A percentile compares a stretch with the other conserved stretches of the same genome.
phyloP scores from a whole-genome alignment of 345 rosid species.

The Hirschfeldia incana region DNA sequence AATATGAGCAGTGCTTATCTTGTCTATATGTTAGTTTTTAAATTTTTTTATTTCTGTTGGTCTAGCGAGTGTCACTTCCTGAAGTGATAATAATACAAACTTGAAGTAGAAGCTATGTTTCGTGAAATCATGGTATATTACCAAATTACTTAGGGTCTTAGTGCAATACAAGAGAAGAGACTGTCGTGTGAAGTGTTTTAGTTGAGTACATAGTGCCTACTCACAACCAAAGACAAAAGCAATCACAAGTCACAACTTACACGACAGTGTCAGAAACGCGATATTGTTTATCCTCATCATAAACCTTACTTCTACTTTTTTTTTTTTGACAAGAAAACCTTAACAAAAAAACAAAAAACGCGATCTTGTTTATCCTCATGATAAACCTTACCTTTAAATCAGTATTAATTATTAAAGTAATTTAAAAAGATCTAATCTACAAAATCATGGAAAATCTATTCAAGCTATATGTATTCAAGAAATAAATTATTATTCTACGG shows the following conservation, averaged over 20 bases:
- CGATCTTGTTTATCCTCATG: too few species aligned
- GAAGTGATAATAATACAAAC: slow-evolving; percentile 33
- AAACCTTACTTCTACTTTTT: neutral
- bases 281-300: neutral
- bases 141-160: slow-evolving; percentile 4
- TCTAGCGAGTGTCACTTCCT: slow-evolving; percentile 22
- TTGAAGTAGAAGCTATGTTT: slow-evolving; percentile 34
- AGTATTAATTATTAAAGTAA: neutral
- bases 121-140: slow-evolving; percentile 22
- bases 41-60: neutral
- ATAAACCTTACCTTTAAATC: too few species aligned
- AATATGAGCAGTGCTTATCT: slow-evolving; percentile 8
- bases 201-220: neutral
- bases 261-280: neutral
- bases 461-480: neutral
- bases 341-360: too few species aligned
- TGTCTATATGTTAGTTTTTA: neutral
- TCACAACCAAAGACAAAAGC: neutral
- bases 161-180: slow-evolving; percentile 20
- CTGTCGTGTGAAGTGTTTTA: slow-evolving; percentile 2
- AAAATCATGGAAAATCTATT: neutral
- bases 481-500: too few species aligned
- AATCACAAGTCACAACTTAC: neutral
- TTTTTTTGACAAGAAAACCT: too few species aligned
- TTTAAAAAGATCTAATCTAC: neutral